Evolutionary conservation across 345 rosid species (phyloP), one percentile per base, ranked within the genome.

Genomic region (Laguncularia racemosa): DNA sequence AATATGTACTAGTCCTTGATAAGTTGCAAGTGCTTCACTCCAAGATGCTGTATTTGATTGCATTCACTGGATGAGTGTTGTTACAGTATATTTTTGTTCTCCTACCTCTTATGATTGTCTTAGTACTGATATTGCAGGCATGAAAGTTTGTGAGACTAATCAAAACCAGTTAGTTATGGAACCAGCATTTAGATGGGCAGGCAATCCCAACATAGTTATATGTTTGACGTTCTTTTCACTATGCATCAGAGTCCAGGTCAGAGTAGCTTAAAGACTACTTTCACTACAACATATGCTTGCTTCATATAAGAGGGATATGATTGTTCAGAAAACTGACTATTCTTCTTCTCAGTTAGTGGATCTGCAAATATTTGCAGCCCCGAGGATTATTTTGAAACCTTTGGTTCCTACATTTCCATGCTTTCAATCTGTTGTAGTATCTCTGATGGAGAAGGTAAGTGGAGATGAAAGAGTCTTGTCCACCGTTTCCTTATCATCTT

Each of bases 331-430:
- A 23, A 46, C 20, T 52, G 18, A 38, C 64, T 48, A 23, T 51
- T 14, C 20, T 53, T 63, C 45, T 46, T 66, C 57, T 48, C 75
- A 76, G 82, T 63, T 77, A 57, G 53, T 73, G 40, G 88, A 77
- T 62, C 58, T 71, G 40, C 82, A 77, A 69, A 65, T 75, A 52
- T 67, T 53, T 28, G 54, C 60, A 20, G 63, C 70, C 50, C 75
- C 74, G 3, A 62, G 84, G 58, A 65, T 82, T 52, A 60, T 63
- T 50, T 55, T 78, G 53, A 78, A 69, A 50, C 82, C 87, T 65
- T 70, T 79, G 1, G 88, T 75, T 55, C 84, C 79, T 13, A 63
- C 77, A 20, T 79, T 82, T 55, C 84, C 84, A 48, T 77, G 88
- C 53, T 79, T 74, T 19, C 57, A 76, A 44, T 66, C 52, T 49